Base-by-base conservation (phyloP, 345 rosid genomes). In the Rhodomyrtus tomentosa region DNA sequence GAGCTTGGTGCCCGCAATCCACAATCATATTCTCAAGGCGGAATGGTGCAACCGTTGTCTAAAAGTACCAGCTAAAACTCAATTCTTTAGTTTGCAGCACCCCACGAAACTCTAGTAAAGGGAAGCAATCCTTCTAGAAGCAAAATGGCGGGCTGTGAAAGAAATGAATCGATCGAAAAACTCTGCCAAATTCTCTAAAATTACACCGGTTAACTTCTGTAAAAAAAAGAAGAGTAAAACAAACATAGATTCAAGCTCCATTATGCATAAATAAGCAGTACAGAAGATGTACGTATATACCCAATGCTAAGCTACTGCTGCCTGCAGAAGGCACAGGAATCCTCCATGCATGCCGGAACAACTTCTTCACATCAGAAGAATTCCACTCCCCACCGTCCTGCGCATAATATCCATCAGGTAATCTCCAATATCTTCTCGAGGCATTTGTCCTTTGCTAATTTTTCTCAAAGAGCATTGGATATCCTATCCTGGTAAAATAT, bases 301-400 rank as follows among this genome's bases (percentile, higher is more conserved):
- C 25, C 45, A 4, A 18, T 2, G 25, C 79, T 36, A 68, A 68
- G 25, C 45, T 68, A 68, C 79, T 68, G 79, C 45, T 2, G 79
- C 79, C 79, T 36, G 84, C 84, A 79, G 85, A 68, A 83, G 91
- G 84, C 5, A 76, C 38, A 53, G 82, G 55, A 48, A 53, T 88
- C 84, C 88, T 91, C 72, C 90, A 87, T 74, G 48, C 14, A 11
- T 92, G 91, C 55, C 93, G 94, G 51, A 88, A 87, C 21, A 85
- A 20, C 90, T 94, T 96, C 91, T 92, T 95, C 82, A 89, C 88
- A 88, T 96, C 92, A 18, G 97, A 91, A 3, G 99, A 96, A 87
- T 95, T 95, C 98, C 99, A 94, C 36, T 93, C 96, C 50, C 98
- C 99, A 59, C 99, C 98, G 80, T 96, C 95, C 87, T 95, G 96